Base-by-base conservation (phyloP, 768 basidiomycete species). In the Suillus subalutaceus region DNA sequence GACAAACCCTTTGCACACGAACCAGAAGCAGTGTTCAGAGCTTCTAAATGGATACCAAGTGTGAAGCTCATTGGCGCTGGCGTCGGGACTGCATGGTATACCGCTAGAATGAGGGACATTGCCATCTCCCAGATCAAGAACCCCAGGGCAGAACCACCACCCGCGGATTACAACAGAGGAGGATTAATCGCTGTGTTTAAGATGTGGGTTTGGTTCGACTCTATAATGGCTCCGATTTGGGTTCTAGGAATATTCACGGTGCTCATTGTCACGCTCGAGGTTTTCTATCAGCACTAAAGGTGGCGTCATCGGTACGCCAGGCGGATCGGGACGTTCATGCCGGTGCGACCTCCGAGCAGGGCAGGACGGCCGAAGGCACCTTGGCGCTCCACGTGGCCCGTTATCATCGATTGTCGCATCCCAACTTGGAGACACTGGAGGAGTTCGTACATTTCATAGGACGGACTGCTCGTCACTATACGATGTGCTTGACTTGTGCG, bases 21-120 rank as follows among this genome's bases (percentile, higher is more conserved):
- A 69, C 87, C 86, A 18, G 38, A 71, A 71, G 32, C 65, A 78
- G 60, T 70, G 6, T 63, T 64, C 15, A 65, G 40, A 38, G 53
- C 63, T 2, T 78, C 69, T 32, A 60, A 43, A 44, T 73, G 72
- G 72, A 63, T 88, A 5, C 79, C 83, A 3, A 78, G 81, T 18
- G 81, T 92, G 32, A 82, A 81, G 44, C 75, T 95, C 6, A 73
- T 93, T 16, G 92, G 93, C 0, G 91, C 89, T 1, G 86, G 90
- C 0, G 74, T 83, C 10, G 78, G 75, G 23, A 79, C 88, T 75
- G 86, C 90, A 5, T 93, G 92, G 92, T 90, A 93, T 75, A 73
- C 75, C 20, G 79, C 90, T 23, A 79, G 79, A 68, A 86, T 95
- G 73, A 81, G 88, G 64, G 74, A 78, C 37, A 71, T 90, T 38